Base-by-base conservation (phyloP, 352 stramenopile genomes). In the Phytophthora pluvialis region DNA sequence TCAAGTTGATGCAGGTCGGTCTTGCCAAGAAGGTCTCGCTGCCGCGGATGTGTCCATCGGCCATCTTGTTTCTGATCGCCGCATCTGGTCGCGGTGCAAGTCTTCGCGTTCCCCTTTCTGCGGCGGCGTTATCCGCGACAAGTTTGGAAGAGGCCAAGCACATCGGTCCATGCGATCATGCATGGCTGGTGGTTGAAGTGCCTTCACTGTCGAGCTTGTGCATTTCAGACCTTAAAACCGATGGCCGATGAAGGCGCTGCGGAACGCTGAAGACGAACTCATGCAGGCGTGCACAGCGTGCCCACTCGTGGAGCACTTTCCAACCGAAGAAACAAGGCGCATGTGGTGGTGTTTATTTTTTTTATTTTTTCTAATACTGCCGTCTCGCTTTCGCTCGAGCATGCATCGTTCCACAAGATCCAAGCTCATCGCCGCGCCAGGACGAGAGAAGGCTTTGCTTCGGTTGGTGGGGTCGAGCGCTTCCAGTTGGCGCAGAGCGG, bases 351-450 rank as follows among this genome's bases (percentile, higher is more conserved):
- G 54, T 70, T 70, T 70, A 47, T 64, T 64, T 57, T 40, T 67
- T 43, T 59, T 57, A 36, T 67, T 43, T 59, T 63, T 65, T 74
- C 66, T 74, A 74, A 70, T 70, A 74, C 57, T 72, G 47, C 56
- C 42, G 46, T 61, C 59, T 69, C 62, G 54, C 39, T 38, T 63
- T 62, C 48, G 50, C 64, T 72, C 60, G 65, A 64, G 45, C 40
- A 29, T 57, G 52, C 38, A 61, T 56, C 26, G 29, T 48, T 29
- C 18, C 36, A 60, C 56, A 56, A 61, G 50, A 53, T 64, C 40
- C 39, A 60, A 49, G 39, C 29, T 58, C 31, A 21, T 53, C 38
- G 49, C 38, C 25, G 54, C 31, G 21, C 33, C 40, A 55, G 58
- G 40, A 59, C 42, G 49, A 67, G 49, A 67, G 49, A 50, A 53